These are phyloP conservation scores for Chlamydomonas urium DNA, from an alignment of 139 green algal species.

Conservation along the genomic window DNA sequence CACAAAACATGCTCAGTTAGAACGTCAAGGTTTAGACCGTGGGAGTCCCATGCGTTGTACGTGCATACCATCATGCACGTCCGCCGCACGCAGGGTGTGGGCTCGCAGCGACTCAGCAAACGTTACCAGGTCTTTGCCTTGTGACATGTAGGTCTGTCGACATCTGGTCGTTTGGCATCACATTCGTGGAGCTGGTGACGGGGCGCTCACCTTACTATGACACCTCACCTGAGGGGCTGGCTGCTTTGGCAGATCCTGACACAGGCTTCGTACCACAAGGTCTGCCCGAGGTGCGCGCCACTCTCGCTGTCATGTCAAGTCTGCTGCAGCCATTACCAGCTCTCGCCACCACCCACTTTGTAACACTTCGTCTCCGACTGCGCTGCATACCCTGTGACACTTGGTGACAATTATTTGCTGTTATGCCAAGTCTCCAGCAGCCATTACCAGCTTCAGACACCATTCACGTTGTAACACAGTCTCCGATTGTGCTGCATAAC, in stretches of 20 bases:
- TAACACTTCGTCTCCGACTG: background rate
- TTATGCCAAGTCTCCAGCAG: no score
- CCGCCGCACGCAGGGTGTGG: background rate
- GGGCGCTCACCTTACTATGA: conserved; percentile 4
- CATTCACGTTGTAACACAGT: background rate
- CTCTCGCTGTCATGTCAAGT: background rate
- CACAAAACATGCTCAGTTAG: background rate
- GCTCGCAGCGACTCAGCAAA: background rate
- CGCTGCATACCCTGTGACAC: background rate
- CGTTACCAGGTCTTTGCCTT: background rate
- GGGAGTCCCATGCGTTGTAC: background rate
- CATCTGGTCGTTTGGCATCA: conserved; percentile 14
- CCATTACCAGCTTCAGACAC: background rate
- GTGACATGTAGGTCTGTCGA: conserved; percentile 10
- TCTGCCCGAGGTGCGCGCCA: background rate
- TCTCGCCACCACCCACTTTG: background rate
- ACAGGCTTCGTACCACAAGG: conserved; percentile 2
- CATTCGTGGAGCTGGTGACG: conserved; percentile 14
- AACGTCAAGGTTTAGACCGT: background rate
- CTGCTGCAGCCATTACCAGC: background rate
- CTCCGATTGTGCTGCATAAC: background rate
- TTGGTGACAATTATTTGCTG: background rate
- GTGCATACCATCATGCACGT: background rate
- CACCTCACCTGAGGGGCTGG: conserved; percentile 7
- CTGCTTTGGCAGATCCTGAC: background rate